Base-by-base conservation (phyloP, 208 protist genomes). In the Porcisia hertigi region DNA sequence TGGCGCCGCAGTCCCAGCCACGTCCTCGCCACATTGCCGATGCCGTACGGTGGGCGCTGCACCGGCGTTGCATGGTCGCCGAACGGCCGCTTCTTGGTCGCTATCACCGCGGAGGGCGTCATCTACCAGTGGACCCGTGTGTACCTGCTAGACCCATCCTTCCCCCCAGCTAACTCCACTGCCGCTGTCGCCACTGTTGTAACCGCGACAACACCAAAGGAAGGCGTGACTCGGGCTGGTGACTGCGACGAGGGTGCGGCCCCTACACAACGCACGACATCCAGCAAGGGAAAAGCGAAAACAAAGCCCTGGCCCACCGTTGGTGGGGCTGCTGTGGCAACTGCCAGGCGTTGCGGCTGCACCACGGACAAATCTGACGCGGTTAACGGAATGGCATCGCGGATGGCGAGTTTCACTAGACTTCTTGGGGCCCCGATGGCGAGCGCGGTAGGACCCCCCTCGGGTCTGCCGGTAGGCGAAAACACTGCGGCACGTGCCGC, bases 91-190 rank as follows among this genome's bases (percentile, higher is more conserved):
- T 83, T 87, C 54, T 81, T 93, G 43, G 80, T 88, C 8, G 86
- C 84, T 8, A 84, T 89, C 57, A 89, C 86, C 0, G 75, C 75
- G 25, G 86, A 90, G 55, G 88, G 88, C 25, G 79, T 81, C 55
- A 73, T 93, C 14, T 90, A 93, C 63, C 81, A 90, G 52, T 93
- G 88, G 88, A 77, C 81, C 34, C 85, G 88, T 34, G 75, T 92
- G 39, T 86, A 89, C 53, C 76, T 89, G 43, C 64, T 86, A n/a
- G 70, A 45, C 57, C 58, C 74, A 14, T 49, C 52, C 54, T 53
- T 43, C 20, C 16, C 55, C 58, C 18, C 20, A 23, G 16, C 58
- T 9, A 43, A n/a, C 45, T 43, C 45, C 59, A 59, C 16, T 20
- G 66, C 67, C 54, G 45, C 53, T 23, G 71, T 2, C 43, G 14